A percentile compares a stretch with the other conserved stretches of the same genome.
These are phyloP conservation scores for Podospora didyma DNA, from an alignment of 495 filamentous ascomycete genomes.

Conservation along the genomic window DNA sequence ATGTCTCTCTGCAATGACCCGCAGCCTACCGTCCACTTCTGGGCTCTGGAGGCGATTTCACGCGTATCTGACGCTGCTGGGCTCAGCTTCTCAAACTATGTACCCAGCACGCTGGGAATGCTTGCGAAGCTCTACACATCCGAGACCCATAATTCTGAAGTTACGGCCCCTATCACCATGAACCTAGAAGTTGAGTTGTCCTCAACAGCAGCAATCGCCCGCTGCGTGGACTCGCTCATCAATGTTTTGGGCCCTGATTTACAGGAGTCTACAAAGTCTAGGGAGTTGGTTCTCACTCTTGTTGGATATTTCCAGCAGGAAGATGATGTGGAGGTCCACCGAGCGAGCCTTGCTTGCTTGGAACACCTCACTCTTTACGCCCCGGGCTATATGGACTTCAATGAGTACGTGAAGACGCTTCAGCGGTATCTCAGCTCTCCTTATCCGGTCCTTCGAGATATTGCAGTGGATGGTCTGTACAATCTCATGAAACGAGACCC, in stretches of 20 bases:
- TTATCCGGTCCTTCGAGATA: conserved; percentile 63
- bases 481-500: conserved; percentile 94
- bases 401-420: conserved; percentile 73
- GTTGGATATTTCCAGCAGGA: conserved; percentile 81
- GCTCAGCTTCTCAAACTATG: conserved; percentile 83
- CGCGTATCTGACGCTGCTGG: conserved; percentile 90
- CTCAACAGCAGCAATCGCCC: conserved; percentile 74
- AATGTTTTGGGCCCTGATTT: conserved; percentile 95
- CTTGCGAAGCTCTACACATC: conserved; percentile 85
- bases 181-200: conserved; percentile 82
- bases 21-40: conserved; percentile 94
- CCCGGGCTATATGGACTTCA: conserved; percentile 76
- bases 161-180: conserved; percentile 71
- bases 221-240: conserved; percentile 89
- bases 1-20: conserved; percentile 95
- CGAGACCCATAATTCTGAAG: conserved; percentile 86
- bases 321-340: conserved; percentile 63
- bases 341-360: conserved; percentile 75
- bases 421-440: conserved; percentile 71
- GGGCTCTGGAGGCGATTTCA: conserved; percentile 85
- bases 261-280: conserved; percentile 86
- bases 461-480: conserved; percentile 83
- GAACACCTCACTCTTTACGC: conserved; percentile 94
- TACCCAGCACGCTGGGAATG: conserved; percentile 87
- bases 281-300: conserved; percentile 85